phyloP scores from a whole-genome alignment of 495 filamentous ascomycete species.

The Annulohypoxylon maeteangense region DNA sequence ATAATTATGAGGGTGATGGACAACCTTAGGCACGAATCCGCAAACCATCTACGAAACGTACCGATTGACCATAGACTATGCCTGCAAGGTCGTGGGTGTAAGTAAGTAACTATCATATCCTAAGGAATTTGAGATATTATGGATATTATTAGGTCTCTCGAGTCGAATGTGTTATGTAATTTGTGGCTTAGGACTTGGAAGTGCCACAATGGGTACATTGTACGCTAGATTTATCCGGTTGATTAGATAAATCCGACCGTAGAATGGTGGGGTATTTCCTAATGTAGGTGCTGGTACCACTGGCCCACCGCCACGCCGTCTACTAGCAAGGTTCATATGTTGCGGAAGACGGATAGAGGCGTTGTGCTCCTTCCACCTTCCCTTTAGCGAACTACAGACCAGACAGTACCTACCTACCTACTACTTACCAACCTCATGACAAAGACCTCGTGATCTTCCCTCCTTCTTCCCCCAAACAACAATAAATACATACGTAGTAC shows the following conservation, averaged over 20 bases:
- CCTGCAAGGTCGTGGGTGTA: too few species aligned
- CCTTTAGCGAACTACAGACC: constrained; percentile 2
- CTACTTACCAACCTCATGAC: constrained; percentile 21
- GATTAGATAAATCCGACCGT: constrained; percentile 10
- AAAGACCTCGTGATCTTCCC: constrained; percentile 31
- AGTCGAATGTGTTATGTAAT: neutral
- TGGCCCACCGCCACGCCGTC: constrained; percentile 40
- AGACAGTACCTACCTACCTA: neutral
- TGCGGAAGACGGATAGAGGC: constrained; percentile 12
- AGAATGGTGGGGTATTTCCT: neutral
- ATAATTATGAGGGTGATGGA: too few species aligned
- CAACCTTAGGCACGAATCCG: too few species aligned
- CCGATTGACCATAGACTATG: too few species aligned
- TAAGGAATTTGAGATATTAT: too few species aligned
- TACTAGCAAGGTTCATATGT: constrained; percentile 2
- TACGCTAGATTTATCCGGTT: constrained; percentile 8
- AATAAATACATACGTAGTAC: constrained; percentile 12
- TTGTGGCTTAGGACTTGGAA: neutral
- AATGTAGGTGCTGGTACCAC: constrained; percentile 26
- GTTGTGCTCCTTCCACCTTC: constrained; percentile 2
- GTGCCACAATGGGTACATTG: too few species aligned
- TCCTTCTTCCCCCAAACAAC: constrained; percentile 15
- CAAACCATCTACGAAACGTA: too few species aligned
- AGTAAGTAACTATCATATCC: too few species aligned
- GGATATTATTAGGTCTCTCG: too few species aligned